These are phyloP conservation scores for Coemansia sp. DNA, from an alignment of 371 early-diverging fungal genomes.

Conservation along the genomic window DNA sequence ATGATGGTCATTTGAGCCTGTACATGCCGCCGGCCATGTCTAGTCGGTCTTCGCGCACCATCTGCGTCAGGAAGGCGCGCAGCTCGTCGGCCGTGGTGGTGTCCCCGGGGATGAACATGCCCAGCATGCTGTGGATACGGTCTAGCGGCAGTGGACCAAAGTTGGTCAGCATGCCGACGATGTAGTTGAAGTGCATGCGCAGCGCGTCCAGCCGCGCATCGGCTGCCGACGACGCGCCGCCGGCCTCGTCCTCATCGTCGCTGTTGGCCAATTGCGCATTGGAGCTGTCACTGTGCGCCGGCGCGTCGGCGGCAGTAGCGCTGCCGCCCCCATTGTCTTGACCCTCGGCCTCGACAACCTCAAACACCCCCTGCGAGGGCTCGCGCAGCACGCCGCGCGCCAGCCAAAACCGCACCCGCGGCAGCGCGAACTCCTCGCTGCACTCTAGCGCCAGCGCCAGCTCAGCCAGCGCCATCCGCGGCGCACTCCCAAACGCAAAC, in stretches of 20 bases:
- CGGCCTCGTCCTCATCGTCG: constrained; percentile 1
- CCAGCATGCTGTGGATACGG: constrained; percentile 53
- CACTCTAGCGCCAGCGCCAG: constrained; percentile 46
- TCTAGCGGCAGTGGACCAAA: constrained; percentile 54
- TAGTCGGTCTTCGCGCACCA: constrained; percentile 51
- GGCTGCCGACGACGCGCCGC: not conserved
- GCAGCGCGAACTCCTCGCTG: constrained; percentile 34
- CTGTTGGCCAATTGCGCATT: not conserved
- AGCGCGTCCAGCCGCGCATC: constrained; percentile 37
- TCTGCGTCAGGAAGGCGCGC: constrained; percentile 39
- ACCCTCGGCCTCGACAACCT: constrained; percentile 10
- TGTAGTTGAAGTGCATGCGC: constrained; percentile 51
- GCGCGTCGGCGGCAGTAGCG: not conserved
- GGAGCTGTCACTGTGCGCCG: not conserved
- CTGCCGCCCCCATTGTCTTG: not conserved
- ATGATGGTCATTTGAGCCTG: constrained; percentile 24
- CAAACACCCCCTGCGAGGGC: constrained; percentile 5
- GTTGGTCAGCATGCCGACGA: constrained; percentile 57
- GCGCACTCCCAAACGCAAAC: constrained; percentile 35
- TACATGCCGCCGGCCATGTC: constrained; percentile 49
- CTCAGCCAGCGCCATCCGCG: constrained; percentile 15
- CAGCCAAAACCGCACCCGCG: constrained; percentile 36
- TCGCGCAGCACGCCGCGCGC: constrained; percentile 41
- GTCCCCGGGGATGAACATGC: constrained; percentile 54
- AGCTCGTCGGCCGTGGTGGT: constrained; percentile 36